Conservation (phyloP, 176 grass and related monocot species). For the Hordeum vulgare region DNA sequence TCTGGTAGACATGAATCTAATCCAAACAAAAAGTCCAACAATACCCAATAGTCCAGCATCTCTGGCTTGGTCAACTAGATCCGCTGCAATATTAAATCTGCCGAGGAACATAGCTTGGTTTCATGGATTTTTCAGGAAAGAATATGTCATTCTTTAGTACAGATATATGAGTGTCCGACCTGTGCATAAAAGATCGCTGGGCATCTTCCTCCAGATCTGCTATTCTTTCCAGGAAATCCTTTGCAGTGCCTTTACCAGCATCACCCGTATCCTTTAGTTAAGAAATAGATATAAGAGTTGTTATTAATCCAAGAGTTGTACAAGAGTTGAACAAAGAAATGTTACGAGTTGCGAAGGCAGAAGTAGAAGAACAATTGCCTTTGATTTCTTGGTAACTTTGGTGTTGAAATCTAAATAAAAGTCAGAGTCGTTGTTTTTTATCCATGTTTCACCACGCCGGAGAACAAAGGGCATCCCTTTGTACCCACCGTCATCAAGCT, state of each 20-base stretch:
- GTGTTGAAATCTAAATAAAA: constrained; percentile 68
- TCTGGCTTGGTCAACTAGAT: constrained; percentile 73
- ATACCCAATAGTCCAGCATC: constrained; percentile 66
- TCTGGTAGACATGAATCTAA: constrained; percentile 90
- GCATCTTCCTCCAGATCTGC: constrained; percentile 85
- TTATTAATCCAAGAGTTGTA: constrained; percentile 15
- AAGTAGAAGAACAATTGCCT: constrained; percentile 35
- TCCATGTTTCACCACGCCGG: constrained; percentile 68
- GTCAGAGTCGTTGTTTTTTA: constrained; percentile 84
- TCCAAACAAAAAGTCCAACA: constrained; percentile 90
- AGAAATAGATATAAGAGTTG: constrained; percentile 24
- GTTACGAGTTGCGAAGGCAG: not conserved
- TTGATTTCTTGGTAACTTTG: constrained; percentile 41
- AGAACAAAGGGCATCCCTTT: constrained; percentile 87
- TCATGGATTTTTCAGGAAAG: constrained; percentile 4
- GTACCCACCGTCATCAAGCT: constrained; percentile 61
- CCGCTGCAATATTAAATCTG: constrained; percentile 95
- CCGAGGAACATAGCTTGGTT: constrained; percentile 2
- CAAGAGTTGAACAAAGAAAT: not conserved
- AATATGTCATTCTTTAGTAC: constrained; percentile 1
- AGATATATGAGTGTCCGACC: constrained; percentile 36
- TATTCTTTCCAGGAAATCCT: constrained; percentile 75
- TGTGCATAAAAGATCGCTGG: constrained; percentile 97
- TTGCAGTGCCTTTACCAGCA: constrained; percentile 76
- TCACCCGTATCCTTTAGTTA: constrained; percentile 58